phyloP scores from a whole-genome alignment of 108 stramenopile genomes.

The Mediolabrus comicus region DNA sequence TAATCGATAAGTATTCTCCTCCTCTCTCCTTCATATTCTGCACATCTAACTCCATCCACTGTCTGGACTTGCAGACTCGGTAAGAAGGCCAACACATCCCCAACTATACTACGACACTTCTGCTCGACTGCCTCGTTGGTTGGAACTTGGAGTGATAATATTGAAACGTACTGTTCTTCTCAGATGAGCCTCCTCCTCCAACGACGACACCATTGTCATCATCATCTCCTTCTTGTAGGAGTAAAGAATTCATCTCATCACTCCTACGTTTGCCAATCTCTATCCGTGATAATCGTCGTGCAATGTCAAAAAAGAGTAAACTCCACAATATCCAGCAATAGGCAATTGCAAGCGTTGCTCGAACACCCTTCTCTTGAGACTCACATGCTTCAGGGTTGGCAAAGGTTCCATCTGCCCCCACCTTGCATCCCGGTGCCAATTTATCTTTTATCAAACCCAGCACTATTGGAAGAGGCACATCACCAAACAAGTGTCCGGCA shows the following conservation, averaged over 20 bases:
- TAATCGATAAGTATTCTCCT: too few relatives aligned
- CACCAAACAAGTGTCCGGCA: conserved; percentile 34
- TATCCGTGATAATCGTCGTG: conserved; percentile 32
- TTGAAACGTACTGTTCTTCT: conserved; percentile 12
- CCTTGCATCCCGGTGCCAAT: conserved; percentile 40
- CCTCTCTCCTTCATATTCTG: too few relatives aligned
- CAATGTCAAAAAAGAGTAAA: conserved; percentile 37
- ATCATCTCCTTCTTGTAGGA: neutral
- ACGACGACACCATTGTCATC: neutral
- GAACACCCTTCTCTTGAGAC: conserved; percentile 32
- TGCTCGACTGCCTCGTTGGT: too few relatives aligned
- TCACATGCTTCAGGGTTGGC: conserved; percentile 27
- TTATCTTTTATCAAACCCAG: conserved; percentile 42
- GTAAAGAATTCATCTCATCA: conserved; percentile 4
- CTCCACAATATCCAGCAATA: conserved; percentile 41
- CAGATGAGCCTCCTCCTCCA: neutral
- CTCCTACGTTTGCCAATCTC: conserved; percentile 17
- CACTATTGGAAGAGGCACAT: conserved; percentile 44
- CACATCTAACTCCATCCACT: too few relatives aligned
- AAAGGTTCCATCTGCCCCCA: conserved; percentile 36
- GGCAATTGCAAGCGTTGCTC: conserved; percentile 40
- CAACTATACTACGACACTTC: too few relatives aligned
- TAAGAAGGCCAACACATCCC: too few relatives aligned
- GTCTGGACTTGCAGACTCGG: too few relatives aligned
- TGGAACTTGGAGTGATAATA: conserved; percentile 45